Conservation (phyloP, 805 yeast species). For the Hanseniaspora pseudoguilliermondii region DNA sequence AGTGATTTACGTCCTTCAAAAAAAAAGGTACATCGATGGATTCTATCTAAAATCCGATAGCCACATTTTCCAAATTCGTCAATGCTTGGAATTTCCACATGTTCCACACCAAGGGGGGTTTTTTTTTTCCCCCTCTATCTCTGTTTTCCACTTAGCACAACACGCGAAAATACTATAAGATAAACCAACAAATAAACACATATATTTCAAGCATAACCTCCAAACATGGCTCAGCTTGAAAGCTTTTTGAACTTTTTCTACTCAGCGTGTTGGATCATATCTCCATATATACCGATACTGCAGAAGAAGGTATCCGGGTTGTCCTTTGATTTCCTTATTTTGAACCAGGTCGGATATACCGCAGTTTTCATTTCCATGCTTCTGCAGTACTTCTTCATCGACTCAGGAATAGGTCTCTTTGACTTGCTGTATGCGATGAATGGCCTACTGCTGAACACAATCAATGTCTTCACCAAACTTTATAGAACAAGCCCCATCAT, state of each 20-base stretch:
- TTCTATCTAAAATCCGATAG: too few species aligned
- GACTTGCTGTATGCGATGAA: conserved; percentile 39
- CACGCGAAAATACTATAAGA: too few species aligned
- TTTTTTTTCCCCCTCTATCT: too few species aligned
- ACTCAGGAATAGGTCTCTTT: conserved; percentile 29
- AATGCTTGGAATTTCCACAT: too few species aligned
- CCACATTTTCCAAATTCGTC: too few species aligned
- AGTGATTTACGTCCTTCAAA: neutral
- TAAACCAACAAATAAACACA: too few species aligned
- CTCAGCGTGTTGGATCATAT: neutral
- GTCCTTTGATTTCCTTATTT: conserved; percentile 35
- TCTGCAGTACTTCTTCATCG: conserved; percentile 30
- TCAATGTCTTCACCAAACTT: conserved; percentile 16
- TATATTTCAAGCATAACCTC: too few species aligned
- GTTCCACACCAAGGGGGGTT: too few species aligned
- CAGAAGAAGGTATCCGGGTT: conserved; percentile 29
- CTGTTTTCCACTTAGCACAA: too few species aligned
- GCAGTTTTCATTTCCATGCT: conserved; percentile 33
- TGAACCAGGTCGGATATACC: conserved; percentile 38
- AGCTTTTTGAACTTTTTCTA: neutral
- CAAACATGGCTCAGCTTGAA: neutral
- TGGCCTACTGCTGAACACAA: conserved; percentile 32
- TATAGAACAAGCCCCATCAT: neutral
- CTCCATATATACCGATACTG: conserved; percentile 3
- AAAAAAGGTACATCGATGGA: too few species aligned